These are phyloP conservation scores for Eucalyptus marginata DNA, from an alignment of 345 rosid genomes.

Conservation along the genomic window DNA sequence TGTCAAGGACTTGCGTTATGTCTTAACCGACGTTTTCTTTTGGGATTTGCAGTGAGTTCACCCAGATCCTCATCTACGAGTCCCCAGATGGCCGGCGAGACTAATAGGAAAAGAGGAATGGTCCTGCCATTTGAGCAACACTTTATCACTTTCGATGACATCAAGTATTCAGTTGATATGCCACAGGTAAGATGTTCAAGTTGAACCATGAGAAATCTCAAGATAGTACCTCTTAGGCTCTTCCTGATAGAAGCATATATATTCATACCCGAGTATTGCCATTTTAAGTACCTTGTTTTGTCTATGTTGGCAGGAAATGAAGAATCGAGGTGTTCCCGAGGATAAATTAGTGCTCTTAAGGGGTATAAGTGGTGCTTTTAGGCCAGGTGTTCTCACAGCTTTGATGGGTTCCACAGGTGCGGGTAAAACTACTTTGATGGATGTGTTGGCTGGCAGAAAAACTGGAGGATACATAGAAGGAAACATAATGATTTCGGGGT, in stretches of 20 bases:
- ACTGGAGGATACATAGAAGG: constrained; percentile 46
- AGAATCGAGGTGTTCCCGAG: constrained; percentile 17
- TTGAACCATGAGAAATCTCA: neutral
- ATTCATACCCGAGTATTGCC: neutral
- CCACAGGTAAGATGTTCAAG: constrained; percentile 25
- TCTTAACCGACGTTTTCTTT: neutral
- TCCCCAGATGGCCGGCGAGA: neutral
- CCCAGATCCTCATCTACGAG: neutral
- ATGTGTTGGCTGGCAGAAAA: constrained; percentile 46
- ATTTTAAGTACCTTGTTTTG: neutral
- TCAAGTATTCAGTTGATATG: constrained; percentile 43
- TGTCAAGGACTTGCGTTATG: neutral
- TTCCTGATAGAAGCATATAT: neutral
- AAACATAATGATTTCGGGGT: constrained; percentile 25
- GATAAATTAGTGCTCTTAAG: constrained; percentile 36
- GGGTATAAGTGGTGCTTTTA: constrained; percentile 36
- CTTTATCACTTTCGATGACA: constrained; percentile 34
- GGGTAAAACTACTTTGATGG: constrained; percentile 52
- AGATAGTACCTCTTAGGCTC: neutral
- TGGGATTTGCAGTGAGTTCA: neutral
- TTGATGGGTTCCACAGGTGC: constrained; percentile 53
- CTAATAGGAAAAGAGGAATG: constrained; percentile 38
- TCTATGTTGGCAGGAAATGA: constrained; percentile 29
- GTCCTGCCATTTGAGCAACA: constrained; percentile 47
- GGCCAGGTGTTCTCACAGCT: constrained; percentile 52